These are phyloP conservation scores for Chaetomium olivaceum DNA, from an alignment of 2,329 filamentous ascomycete genomes.

Conservation along the genomic window DNA sequence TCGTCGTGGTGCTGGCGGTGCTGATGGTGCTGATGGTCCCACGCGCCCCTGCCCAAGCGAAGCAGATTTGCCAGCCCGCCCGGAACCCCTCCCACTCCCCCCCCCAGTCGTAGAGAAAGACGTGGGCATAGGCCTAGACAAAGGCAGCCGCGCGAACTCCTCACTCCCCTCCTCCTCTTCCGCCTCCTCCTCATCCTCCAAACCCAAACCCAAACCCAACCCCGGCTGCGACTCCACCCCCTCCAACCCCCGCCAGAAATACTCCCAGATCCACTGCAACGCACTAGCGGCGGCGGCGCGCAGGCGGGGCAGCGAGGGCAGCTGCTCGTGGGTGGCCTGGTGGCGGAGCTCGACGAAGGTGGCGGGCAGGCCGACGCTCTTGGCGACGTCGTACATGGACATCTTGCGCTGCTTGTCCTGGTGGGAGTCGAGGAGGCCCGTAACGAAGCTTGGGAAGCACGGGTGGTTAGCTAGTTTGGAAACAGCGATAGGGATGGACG, in stretches of 20 bases:
- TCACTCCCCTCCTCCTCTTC: background rate
- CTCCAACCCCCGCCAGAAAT: slow-evolving; percentile 71
- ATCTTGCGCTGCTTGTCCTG: slow-evolving; percentile 66
- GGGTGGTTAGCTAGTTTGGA: background rate
- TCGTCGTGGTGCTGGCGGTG: background rate
- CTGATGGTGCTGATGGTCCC: too few species aligned
- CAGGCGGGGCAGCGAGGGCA: slow-evolving; percentile 74
- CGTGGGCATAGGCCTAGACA: background rate
- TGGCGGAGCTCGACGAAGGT: slow-evolving; percentile 88
- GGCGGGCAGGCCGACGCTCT: slow-evolving; percentile 67
- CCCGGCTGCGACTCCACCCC: slow-evolving; percentile 24
- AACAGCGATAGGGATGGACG: too few species aligned
- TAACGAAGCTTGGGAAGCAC: slow-evolving; percentile 65
- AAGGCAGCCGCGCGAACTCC: background rate
- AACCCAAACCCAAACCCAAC: background rate
- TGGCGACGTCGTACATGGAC: slow-evolving; percentile 72
- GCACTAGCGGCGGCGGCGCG: slow-evolving; percentile 69
- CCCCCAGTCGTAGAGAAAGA: background rate
- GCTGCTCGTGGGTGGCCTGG: slow-evolving; percentile 84
- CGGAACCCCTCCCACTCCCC: too few species aligned
- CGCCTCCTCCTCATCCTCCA: background rate
- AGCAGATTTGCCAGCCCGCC: background rate
- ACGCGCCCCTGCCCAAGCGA: too few species aligned
- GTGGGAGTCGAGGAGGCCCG: slow-evolving; percentile 73
- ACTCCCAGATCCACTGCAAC: slow-evolving; percentile 82